These are phyloP conservation scores for Papiliotrema flavescens DNA, from an alignment of 1,284 basidiomycete species.

Conservation along the genomic window DNA sequence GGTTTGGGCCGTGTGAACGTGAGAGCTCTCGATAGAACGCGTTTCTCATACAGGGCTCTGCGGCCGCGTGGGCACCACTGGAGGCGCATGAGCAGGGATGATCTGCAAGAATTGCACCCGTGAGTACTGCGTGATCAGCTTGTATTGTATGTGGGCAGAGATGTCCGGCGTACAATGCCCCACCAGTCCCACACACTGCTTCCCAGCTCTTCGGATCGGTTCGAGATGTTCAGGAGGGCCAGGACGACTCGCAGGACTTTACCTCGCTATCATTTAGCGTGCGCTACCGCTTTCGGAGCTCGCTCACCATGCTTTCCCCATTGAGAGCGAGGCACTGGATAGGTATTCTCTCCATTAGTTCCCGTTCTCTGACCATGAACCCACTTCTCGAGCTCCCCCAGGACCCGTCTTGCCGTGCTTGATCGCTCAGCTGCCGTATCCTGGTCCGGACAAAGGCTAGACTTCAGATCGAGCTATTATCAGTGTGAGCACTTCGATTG, in stretches of 20 bases:
- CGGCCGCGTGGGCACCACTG: background rate
- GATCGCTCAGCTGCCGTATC: background rate
- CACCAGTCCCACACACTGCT: background rate
- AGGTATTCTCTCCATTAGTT: background rate
- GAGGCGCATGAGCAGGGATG: background rate
- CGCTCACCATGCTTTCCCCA: background rate
- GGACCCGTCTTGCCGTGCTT: background rate
- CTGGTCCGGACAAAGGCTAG: background rate
- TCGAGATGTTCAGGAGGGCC: background rate
- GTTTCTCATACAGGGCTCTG: background rate
- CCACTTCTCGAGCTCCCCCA: background rate
- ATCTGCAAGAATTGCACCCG: conserved; percentile 1
- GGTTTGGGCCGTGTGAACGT: too few species aligned
- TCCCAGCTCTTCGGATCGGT: background rate
- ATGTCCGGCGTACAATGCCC: background rate
- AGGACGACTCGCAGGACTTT: background rate
- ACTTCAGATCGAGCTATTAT: background rate
- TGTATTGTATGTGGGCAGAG: background rate
- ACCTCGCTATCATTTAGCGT: background rate
- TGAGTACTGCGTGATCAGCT: background rate
- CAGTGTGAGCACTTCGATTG: background rate
- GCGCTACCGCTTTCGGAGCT: background rate
- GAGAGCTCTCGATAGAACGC: too few species aligned
- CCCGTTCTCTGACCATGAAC: background rate
- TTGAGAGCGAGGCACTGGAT: background rate